Percentiles rank a stretch among this genome's conserved stretches.
Evolutionary conservation across 306 rosid species (phyloP).

Genomic region (Cucurbita moschata): DNA sequence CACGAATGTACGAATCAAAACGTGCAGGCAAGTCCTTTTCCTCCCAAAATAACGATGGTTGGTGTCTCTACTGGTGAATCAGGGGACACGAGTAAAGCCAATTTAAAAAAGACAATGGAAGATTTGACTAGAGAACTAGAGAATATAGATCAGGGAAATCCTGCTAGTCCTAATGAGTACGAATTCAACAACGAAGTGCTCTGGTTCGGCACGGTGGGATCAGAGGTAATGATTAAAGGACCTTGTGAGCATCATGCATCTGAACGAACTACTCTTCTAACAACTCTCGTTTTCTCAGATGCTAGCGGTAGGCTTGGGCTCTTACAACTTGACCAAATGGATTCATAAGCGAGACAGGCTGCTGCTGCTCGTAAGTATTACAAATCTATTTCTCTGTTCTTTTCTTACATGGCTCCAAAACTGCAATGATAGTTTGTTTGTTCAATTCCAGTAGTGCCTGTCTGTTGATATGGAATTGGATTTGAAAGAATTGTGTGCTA

Average conservation of each 20-base stretch:
- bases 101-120: conserved; percentile 74
- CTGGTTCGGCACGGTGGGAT: conserved; percentile 56
- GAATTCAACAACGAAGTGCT: conserved; percentile 40
- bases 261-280: not conserved
- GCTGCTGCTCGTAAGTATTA: not conserved
- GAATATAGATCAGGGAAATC: conserved; percentile 44
- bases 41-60: conserved; percentile 91
- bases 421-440: not conserved
- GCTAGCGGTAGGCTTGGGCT: too few species aligned
- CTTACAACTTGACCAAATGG: not conserved
- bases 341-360: not conserved
- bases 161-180: conserved; percentile 11
- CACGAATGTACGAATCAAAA: conserved; percentile 24
- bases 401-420: not conserved
- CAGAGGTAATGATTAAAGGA: conserved; percentile 33
- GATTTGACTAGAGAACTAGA: conserved; percentile 75
- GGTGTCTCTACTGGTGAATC: conserved; percentile 76
- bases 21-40: conserved; percentile 32
- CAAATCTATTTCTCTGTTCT: not conserved
- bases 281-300: not conserved
- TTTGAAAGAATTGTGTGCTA: not conserved
- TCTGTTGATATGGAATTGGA: not conserved
- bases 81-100: conserved; percentile 59
- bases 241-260: conserved; percentile 9
- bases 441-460: not conserved